Evolutionary conservation across 1,284 basidiomycete genomes (phyloP).

Genomic region (Papiliotrema fonsecae): DNA sequence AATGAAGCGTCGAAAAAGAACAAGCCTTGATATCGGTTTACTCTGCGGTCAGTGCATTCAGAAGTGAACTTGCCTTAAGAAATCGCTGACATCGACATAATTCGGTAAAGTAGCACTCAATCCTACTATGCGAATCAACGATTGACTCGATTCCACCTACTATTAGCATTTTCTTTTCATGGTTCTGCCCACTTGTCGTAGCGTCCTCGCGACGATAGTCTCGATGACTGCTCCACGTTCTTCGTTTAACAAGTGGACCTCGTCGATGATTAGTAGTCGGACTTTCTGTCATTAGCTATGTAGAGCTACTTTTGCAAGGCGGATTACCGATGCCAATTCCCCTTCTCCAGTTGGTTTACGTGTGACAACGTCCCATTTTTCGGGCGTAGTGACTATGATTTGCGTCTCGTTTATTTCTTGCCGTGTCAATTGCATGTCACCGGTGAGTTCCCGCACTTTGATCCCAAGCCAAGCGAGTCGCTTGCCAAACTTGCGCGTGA

Average conservation of each 20-base stretch:
- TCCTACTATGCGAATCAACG: conserved; percentile 95
- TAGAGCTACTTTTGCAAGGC: too few relatives aligned
- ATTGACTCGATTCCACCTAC: conserved; percentile 93
- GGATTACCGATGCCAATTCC: conserved; percentile 84
- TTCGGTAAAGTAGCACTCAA: conserved; percentile 98
- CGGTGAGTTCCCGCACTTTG: conserved; percentile 86
- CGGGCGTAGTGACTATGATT: conserved; percentile 97
- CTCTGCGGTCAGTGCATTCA: conserved; percentile 52
- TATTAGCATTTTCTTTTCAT: not conserved
- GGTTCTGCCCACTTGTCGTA: conserved; percentile 65
- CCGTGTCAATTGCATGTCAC: conserved; percentile 97
- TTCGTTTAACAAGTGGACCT: conserved; percentile 96
- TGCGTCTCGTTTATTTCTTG: conserved; percentile 93
- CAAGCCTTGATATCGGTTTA: conserved; percentile 82
- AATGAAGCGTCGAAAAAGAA: conserved; percentile 99
- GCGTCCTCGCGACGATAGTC: conserved; percentile 92
- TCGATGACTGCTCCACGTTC: conserved; percentile 98
- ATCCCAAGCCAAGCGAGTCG: conserved; percentile 86
- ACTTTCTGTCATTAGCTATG: conserved; percentile 63
- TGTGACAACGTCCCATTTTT: conserved; percentile 99
- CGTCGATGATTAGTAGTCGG: conserved; percentile 94
- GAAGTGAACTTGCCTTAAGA: conserved; percentile 62
- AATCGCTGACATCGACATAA: conserved; percentile 94
- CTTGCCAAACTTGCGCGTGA: conserved; percentile 87
- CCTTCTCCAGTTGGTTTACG: conserved; percentile 95